Percentiles rank a stretch among this genome's conserved stretches.
Conservation (phyloP, 1,284 basidiomycete genomes). For the Vanrija sp. region DNA sequence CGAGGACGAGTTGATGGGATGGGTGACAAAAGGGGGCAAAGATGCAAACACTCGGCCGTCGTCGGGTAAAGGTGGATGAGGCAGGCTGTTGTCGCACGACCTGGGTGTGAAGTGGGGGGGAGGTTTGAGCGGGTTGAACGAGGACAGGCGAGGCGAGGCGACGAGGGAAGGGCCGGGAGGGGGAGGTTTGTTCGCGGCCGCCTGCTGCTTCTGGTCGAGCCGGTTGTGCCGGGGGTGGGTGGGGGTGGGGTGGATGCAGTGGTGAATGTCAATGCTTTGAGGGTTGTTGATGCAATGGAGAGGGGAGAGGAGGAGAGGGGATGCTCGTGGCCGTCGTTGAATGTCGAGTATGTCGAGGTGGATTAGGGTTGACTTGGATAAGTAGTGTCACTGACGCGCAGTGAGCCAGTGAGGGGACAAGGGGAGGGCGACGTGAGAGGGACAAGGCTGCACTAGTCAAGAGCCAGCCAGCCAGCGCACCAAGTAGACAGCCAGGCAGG, state of each 20-base stretch:
- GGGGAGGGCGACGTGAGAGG: too few relatives aligned
- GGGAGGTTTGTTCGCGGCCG: not conserved
- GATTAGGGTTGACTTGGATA: too few relatives aligned
- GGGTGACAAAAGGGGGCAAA: not conserved
- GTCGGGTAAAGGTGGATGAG: not conserved
- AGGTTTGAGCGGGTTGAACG: not conserved
- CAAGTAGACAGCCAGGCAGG: not conserved
- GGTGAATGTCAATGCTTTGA: too few relatives aligned
- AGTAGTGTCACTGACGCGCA: too few relatives aligned
- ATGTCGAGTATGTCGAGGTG: too few relatives aligned
- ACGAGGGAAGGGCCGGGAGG: not conserved
- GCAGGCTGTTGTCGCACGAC: conserved; percentile 3
- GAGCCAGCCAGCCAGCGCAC: not conserved
- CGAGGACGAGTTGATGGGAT: not conserved
- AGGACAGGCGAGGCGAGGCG: not conserved
- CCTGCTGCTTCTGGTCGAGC: not conserved
- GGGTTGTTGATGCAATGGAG: too few relatives aligned
- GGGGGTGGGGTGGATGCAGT: too few relatives aligned
- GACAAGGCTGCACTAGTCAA: too few relatives aligned
- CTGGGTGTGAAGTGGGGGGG: not conserved
- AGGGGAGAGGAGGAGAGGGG: too few relatives aligned
- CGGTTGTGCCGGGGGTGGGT: not conserved
- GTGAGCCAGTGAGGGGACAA: too few relatives aligned
- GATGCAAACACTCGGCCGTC: too few relatives aligned
- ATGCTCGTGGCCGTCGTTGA: too few relatives aligned